Evolutionary conservation across 2,329 filamentous ascomycete species (phyloP), one percentile per base, ranked within the genome.

Genomic region (Pyricularia pennisetigena): DNA sequence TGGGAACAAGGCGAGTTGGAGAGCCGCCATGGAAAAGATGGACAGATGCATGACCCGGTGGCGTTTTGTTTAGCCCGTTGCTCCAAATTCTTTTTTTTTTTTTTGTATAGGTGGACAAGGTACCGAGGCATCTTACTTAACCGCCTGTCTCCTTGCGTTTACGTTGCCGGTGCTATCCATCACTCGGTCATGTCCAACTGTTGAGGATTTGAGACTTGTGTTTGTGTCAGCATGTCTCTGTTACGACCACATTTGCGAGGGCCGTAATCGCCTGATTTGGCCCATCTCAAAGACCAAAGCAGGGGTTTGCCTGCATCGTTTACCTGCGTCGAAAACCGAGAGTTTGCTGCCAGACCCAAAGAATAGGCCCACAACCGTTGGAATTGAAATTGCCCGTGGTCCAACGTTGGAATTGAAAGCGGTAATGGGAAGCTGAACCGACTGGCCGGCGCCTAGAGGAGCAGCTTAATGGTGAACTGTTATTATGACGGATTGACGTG

Each of bases 211-310:
- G 57, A 61, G 57, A 61, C 57, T 61, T 61, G 57, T 24, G 23
- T 61, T 61, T 61, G 57, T 61, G 57, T 61, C 57, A 61, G 57
- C 57, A 26, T 61, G 57, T 61, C 57, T 61, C 57, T 61, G 57
- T 61, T 61, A 61, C 54, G 54, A 41, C 41, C 41, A 49, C n/a
- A 61, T 61, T 61, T 12, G n/a, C n/a, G 57, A 35, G 57, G 24
- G n/a, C 23, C 9, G 57, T 26, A 61, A n/a, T 61, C 57, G 23
- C 26, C n/a, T 26, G n/a, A 61, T 61, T 61, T 61, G 57, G 57
- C 57, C 23, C 12, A 26, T 61, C 57, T 23, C n/a, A 10, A 57
- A n/a, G 23, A 57, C n/a, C n/a, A 12, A 26, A 61, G 57, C 57
- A 61, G 23, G 57, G 57, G 23, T 61, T 61, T 26, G 57, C 57